A percentile compares a stretch with the other conserved stretches of the same genome.
Evolutionary conservation across 352 stramenopile genomes (phyloP).

Genomic region (Phytophthora chlamydospora): DNA sequence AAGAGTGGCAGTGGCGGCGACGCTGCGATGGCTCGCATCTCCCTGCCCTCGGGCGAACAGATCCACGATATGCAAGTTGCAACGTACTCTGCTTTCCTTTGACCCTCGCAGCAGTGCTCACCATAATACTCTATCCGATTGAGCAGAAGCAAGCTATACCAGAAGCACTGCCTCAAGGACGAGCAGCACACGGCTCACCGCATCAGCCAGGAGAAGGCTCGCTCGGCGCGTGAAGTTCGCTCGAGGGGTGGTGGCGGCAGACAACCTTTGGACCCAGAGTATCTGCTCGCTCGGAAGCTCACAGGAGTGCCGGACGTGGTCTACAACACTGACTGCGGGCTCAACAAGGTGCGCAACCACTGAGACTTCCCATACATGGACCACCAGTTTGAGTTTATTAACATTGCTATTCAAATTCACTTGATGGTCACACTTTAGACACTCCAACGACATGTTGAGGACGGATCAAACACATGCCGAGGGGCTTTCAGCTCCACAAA

Average conservation of each 20-base stretch:
- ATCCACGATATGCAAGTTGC: conserved; percentile 71
- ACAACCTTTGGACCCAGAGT: conserved; percentile 58
- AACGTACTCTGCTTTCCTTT: neutral
- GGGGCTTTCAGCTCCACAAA: conserved; percentile 67
- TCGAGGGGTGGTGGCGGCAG: conserved; percentile 24
- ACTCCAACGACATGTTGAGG: conserved; percentile 52
- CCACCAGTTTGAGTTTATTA: neutral
- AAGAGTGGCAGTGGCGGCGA: conserved; percentile 16
- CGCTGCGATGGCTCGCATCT: conserved; percentile 44
- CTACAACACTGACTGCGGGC: conserved; percentile 70
- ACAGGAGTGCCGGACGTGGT: conserved; percentile 58
- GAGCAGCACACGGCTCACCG: conserved; percentile 64
- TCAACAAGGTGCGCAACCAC: conserved; percentile 47
- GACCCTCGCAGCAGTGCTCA: neutral
- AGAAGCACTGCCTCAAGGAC: conserved; percentile 69
- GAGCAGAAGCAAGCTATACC: conserved; percentile 69
- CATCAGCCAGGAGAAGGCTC: conserved; percentile 51
- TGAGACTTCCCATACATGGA: neutral
- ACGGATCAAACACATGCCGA: conserved; percentile 54
- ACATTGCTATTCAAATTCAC: neutral
- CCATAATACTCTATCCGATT: neutral
- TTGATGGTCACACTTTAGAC: conserved; percentile 25
- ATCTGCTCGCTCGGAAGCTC: conserved; percentile 45
- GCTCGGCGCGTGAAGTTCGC: conserved; percentile 34
- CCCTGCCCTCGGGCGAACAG: conserved; percentile 66